A percentile compares a stretch with the other conserved stretches of the same genome.
phyloP scores from a whole-genome alignment of 345 rosid species.

The Arabis alpina region DNA sequence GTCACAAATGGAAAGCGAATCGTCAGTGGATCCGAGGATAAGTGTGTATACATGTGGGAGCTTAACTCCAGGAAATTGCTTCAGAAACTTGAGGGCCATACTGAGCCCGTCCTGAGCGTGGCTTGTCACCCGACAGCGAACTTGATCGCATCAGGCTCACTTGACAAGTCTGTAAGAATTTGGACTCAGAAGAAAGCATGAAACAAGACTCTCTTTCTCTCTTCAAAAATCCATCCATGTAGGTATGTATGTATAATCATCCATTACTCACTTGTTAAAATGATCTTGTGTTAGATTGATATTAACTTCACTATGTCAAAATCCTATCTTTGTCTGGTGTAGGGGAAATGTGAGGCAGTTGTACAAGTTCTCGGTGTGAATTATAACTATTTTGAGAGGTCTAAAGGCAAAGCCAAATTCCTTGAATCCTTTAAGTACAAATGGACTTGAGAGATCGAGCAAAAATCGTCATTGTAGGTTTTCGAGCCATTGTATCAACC shows the following conservation, averaged over 20 bases:
- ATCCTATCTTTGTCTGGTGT: neutral
- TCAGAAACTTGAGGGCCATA: slow-evolving; percentile 95
- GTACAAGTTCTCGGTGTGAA: neutral
- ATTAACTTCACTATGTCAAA: slow-evolving; percentile 4
- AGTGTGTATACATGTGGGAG: slow-evolving; percentile 85
- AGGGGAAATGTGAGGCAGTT: slow-evolving; percentile 10
- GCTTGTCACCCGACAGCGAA: slow-evolving; percentile 84
- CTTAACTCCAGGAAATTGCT: slow-evolving; percentile 75
- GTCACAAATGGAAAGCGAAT: slow-evolving; percentile 77
- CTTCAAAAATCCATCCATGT: slow-evolving; percentile 5
- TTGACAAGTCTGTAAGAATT: slow-evolving; percentile 77
- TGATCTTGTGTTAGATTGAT: slow-evolving; percentile 8
- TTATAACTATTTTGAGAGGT: slow-evolving; percentile 3
- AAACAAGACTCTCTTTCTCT: slow-evolving; percentile 1
- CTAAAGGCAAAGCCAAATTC: neutral
- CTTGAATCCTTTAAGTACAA: slow-evolving; percentile 4
- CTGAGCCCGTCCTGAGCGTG: slow-evolving; percentile 75
- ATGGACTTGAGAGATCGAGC: neutral
- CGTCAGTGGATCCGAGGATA: slow-evolving; percentile 92
- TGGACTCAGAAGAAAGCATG: slow-evolving; percentile 76
- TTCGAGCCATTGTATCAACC: slow-evolving; percentile 8
- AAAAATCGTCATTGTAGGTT: neutral
- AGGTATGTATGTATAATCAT: slow-evolving; percentile 1
- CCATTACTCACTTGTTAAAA: neutral
- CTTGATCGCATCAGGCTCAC: slow-evolving; percentile 87